phyloP scores from a whole-genome alignment of 148 eudicot genomes.

The Vaccinium myrtillus region DNA sequence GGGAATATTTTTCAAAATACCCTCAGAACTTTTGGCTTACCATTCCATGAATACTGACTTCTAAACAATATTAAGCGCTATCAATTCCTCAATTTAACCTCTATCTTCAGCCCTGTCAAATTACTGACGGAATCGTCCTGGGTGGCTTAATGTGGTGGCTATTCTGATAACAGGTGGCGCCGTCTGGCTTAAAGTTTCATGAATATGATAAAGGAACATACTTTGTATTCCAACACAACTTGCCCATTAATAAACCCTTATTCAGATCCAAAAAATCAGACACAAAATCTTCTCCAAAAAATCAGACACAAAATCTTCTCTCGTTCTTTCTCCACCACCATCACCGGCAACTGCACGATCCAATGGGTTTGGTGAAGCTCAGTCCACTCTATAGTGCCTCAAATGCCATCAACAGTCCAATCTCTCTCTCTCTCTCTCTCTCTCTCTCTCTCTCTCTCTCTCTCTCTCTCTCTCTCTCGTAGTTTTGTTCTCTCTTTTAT shows the following conservation, averaged over 20 bases:
- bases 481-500: neutral
- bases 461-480: neutral
- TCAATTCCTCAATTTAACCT: neutral
- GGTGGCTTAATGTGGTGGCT: neutral
- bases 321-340: neutral
- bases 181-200: neutral
- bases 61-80: neutral
- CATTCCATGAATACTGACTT: neutral
- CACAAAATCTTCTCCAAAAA: no score
- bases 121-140: neutral
- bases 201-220: neutral
- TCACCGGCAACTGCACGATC: neutral
- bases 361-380: neutral
- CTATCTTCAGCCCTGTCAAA: neutral
- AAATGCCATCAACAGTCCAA: neutral
- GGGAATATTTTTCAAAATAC: neutral
- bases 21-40: neutral
- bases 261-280: no score
- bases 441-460: neutral
- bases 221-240: neutral
- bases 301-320: no score
- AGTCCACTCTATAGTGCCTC: neutral
- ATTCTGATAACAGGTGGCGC: neutral
- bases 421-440: neutral
- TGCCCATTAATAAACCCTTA: no score